A percentile compares a stretch with the other conserved stretches of the same genome.
phyloP scores from a whole-genome alignment of 345 rosid species.

The Erysimum cheiranthoides region DNA sequence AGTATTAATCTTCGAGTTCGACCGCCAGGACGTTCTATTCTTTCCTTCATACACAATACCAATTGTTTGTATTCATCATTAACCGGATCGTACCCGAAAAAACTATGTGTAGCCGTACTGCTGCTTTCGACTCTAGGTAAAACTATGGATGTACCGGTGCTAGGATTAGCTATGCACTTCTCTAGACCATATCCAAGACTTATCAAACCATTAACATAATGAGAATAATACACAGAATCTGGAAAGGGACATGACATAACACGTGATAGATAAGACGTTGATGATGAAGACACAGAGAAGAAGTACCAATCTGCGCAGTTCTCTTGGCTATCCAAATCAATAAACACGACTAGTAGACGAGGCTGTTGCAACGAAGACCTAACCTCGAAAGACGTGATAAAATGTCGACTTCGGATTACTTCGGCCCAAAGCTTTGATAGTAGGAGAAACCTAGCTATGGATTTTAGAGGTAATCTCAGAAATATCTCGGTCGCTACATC shows the following conservation, averaged over 20 bases:
- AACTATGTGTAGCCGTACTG: not conserved
- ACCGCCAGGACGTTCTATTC: too few relatives aligned
- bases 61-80: constrained; percentile 3
- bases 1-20: not conserved
- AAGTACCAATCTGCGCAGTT: constrained; percentile 12
- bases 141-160: not conserved
- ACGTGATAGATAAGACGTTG: constrained; percentile 9
- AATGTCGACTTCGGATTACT: not conserved
- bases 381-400: not conserved
- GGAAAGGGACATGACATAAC: not conserved
- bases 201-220: constrained; percentile 1
- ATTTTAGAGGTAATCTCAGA: constrained; percentile 9
- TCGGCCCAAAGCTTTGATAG: constrained; percentile 5
- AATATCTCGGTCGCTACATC: not conserved
- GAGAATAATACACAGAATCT: not conserved
- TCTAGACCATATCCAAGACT: not conserved
- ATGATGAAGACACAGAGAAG: not conserved
- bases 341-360: not conserved
- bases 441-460: constrained; percentile 8
- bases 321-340: not conserved
- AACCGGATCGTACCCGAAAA: constrained; percentile 3
- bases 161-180: not conserved
- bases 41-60: not conserved
- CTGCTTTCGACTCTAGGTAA: constrained; percentile 1
- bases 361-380: not conserved